Percentiles rank a stretch among this genome's conserved stretches.
These are phyloP conservation scores for Gloeopeniophorella convolvens DNA, from an alignment of 768 basidiomycete species.

Conservation along the genomic window DNA sequence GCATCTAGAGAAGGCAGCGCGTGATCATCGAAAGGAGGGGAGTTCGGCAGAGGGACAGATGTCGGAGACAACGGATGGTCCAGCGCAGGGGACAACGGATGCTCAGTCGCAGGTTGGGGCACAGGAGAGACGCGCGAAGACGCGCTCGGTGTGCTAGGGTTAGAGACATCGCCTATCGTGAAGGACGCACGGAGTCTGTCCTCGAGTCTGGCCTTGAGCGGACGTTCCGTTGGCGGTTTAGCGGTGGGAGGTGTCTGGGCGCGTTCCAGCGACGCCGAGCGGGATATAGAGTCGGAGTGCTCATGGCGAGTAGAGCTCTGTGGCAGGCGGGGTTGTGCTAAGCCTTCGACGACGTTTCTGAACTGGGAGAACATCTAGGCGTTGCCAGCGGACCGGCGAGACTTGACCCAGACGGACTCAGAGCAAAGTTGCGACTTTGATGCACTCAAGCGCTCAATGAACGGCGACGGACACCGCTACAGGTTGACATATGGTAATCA, in stretches of 20 bases:
- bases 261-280: slow-evolving; percentile 16
- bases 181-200: slow-evolving; percentile 70
- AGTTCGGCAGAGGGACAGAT: slow-evolving; percentile 12
- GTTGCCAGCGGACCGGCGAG: neutral
- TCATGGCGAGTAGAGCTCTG: slow-evolving; percentile 27
- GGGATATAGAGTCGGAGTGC: slow-evolving; percentile 23
- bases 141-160: slow-evolving; percentile 33
- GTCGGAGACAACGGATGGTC: slow-evolving; percentile 26
- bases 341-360: slow-evolving; percentile 63
- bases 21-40: slow-evolving; percentile 8
- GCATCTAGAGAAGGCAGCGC: neutral
- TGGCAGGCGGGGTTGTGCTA: slow-evolving; percentile 44
- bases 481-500: too few species aligned
- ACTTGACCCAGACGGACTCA: too few species aligned
- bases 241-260: slow-evolving; percentile 17
- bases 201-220: slow-evolving; percentile 58
- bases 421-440: too few species aligned
- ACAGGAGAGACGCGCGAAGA: slow-evolving; percentile 40
- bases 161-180: slow-evolving; percentile 49
- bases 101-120: slow-evolving; percentile 28
- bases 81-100: slow-evolving; percentile 25
- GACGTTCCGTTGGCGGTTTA: slow-evolving; percentile 23
- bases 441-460: too few species aligned
- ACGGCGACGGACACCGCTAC: too few species aligned
- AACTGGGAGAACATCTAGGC: slow-evolving; percentile 66